Evolutionary conservation across 73 alveolate species (phyloP).

Genomic region (Durusdinium trenchii): DNA sequence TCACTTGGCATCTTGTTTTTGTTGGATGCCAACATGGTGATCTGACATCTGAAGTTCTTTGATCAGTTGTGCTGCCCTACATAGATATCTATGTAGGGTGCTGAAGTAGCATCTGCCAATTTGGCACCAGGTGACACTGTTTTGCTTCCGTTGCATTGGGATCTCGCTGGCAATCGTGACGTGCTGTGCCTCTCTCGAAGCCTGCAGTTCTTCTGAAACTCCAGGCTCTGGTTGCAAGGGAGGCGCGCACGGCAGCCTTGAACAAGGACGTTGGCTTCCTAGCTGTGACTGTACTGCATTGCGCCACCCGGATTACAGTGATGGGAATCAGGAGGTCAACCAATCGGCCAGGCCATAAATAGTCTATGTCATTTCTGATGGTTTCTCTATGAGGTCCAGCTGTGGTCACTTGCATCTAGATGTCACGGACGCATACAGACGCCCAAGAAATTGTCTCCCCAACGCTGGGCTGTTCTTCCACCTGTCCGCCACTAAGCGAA

Average conservation of each 20-base stretch:
- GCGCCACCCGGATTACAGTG: neutral
- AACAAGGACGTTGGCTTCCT: constrained; percentile 63
- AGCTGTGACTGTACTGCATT: no score
- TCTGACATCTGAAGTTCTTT: neutral
- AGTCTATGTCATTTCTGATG: neutral
- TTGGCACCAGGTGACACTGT: neutral
- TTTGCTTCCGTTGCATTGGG: neutral
- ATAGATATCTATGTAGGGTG: neutral
- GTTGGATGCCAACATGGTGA: neutral
- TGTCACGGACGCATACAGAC: no score
- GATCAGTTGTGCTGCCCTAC: neutral
- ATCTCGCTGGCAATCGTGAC: neutral
- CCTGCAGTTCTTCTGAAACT: neutral
- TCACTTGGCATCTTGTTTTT: neutral
- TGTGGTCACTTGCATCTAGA: no score
- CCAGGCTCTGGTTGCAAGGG: constrained; percentile 25
- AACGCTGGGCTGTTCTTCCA: no score
- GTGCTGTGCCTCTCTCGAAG: neutral
- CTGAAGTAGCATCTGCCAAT: neutral
- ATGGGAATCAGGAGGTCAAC: neutral
- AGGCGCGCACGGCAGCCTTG: constrained; percentile 55
- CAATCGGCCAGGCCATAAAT: neutral
- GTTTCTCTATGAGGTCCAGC: no score
- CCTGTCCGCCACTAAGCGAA: no score
- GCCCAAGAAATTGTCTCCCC: no score